Evolutionary conservation across 805 yeast genomes (phyloP).

Genomic region (Debaryomyces maramus): DNA sequence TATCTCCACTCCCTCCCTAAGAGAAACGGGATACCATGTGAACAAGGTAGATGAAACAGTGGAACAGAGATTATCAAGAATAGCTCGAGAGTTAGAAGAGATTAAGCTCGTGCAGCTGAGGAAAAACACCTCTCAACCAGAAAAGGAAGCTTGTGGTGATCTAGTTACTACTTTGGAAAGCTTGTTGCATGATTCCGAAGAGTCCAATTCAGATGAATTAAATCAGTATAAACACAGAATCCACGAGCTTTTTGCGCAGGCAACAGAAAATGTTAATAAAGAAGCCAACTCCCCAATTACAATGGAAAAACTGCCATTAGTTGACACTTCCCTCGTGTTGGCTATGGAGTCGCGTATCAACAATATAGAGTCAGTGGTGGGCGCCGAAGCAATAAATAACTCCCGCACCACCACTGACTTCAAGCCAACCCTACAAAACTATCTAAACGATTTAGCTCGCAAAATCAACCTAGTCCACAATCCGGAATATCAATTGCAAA

Average conservation of each 20-base stretch:
- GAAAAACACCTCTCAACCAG: background rate
- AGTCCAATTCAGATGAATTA: constrained; percentile 1
- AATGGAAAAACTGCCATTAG: background rate
- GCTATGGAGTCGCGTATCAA: constrained; percentile 27
- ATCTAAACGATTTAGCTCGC: constrained; percentile 31
- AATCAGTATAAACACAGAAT: constrained; percentile 7
- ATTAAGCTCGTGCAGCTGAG: constrained; percentile 19
- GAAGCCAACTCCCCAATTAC: background rate
- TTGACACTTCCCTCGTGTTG: constrained; percentile 13
- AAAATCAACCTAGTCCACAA: constrained; percentile 34
- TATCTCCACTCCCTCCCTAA: constrained; percentile 17
- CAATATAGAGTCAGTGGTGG: constrained; percentile 23
- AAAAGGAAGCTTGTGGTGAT: constrained; percentile 5
- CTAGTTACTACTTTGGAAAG: constrained; percentile 7
- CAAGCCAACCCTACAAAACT: constrained; percentile 20
- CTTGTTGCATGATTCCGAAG: constrained; percentile 4
- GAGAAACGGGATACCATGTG: constrained; percentile 25
- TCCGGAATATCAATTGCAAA: constrained; percentile 30
- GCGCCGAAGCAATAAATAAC: constrained; percentile 12
- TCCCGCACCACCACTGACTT: constrained; percentile 3
- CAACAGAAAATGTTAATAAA: background rate
- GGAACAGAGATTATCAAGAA: constrained; percentile 38
- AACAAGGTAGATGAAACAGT: constrained; percentile 31
- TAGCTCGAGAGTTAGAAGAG: constrained; percentile 41
- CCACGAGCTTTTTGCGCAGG: constrained; percentile 8